These are phyloP conservation scores for Rehmannia glutinosa DNA, from an alignment of 257 asterid genomes.

Conservation along the genomic window DNA sequence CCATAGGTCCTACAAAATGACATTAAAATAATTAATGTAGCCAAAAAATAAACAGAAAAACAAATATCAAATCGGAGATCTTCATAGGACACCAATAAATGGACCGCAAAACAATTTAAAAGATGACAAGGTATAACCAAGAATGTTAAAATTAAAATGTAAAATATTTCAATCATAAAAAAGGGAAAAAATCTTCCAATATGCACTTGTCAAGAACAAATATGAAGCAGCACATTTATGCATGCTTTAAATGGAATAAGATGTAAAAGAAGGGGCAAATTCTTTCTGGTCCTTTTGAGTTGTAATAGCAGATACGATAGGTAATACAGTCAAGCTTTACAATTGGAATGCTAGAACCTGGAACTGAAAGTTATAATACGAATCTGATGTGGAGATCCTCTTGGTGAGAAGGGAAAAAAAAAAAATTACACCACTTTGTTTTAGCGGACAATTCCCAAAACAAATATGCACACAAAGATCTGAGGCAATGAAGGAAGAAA, in stretches of 20 bases:
- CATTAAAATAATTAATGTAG: slow-evolving; percentile 17
- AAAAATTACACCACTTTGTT: too few relatives aligned
- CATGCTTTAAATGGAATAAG: neutral
- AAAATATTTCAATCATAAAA: slow-evolving; percentile 10
- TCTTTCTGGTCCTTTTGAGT: neutral
- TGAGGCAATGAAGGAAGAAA: slow-evolving; percentile 1
- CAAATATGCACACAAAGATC: neutral
- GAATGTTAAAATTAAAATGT: neutral
- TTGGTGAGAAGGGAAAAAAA: neutral
- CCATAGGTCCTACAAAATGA: slow-evolving; percentile 83
- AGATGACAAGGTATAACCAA: neutral
- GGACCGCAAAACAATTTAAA: neutral
- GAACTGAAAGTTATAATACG: neutral
- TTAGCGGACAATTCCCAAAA: neutral
- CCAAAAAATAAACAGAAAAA: slow-evolving; percentile 2
- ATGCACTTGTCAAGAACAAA: neutral
- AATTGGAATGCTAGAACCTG: neutral
- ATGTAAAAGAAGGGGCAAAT: neutral
- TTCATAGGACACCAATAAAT: slow-evolving; percentile 1
- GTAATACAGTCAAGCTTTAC: neutral
- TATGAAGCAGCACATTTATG: neutral
- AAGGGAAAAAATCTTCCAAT: neutral
- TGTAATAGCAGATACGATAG: neutral
- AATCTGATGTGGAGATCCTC: neutral
- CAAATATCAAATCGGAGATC: slow-evolving; percentile 14